Conservation (phyloP, 805 yeast genomes). For the Kurtzmaniella fragi region DNA sequence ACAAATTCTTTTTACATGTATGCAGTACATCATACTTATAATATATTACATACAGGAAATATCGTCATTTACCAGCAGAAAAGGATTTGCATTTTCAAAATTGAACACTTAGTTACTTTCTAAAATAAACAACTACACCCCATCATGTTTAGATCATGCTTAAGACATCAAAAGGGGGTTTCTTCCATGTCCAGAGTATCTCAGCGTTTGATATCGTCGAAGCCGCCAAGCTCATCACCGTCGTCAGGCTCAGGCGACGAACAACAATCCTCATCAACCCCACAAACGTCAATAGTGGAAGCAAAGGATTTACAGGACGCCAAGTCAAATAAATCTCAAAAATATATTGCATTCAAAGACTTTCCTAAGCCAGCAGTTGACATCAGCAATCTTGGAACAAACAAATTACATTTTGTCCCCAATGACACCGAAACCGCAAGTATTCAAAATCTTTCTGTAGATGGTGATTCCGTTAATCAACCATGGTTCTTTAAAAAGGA, state of each 20-base stretch:
- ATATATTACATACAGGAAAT: no score
- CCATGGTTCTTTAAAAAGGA: no score
- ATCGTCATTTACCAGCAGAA: no score
- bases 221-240: conserved; percentile 1
- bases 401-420: no score
- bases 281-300: background rate
- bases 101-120: no score
- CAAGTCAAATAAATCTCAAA: conserved; percentile 1
- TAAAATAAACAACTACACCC: no score
- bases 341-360: conserved; percentile 23
- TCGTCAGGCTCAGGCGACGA: background rate
- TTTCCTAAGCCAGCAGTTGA: conserved; percentile 27
- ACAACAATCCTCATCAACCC: background rate
- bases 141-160: background rate
- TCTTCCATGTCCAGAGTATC: background rate
- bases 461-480: no score
- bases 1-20: no score
- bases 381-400: conserved; percentile 6
- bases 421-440: no score
- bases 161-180: background rate
- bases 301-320: conserved; percentile 1
- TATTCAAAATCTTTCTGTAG: no score
- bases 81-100: no score
- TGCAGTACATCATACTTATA: no score
- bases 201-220: background rate